Conservation (phyloP, 108 stramenopile genomes). For the Fragilaria radians region DNA sequence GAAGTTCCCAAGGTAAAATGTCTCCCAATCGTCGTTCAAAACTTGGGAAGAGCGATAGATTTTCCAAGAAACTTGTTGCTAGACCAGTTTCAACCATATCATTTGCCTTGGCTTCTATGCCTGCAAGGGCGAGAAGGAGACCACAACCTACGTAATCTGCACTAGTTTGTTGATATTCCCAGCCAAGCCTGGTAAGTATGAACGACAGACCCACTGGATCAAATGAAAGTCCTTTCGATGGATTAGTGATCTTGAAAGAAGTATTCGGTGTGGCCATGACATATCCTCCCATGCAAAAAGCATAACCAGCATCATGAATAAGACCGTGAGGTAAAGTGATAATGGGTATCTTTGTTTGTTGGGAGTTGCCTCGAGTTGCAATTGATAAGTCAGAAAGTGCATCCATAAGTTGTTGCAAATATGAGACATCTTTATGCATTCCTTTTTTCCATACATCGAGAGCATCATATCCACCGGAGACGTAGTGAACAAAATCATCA, state of each 20-base stretch:
- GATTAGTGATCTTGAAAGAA: conserved; percentile 55
- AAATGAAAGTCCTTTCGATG: conserved; percentile 62
- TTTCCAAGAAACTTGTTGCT: conserved; percentile 63
- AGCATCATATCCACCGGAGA: conserved; percentile 72
- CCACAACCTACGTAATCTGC: conserved; percentile 50
- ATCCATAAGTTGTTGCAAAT: conserved; percentile 35
- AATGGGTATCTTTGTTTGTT: conserved; percentile 49
- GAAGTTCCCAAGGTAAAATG: conserved; percentile 50
- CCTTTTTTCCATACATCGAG: conserved; percentile 24
- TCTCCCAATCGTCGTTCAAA: conserved; percentile 56
- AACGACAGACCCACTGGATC: conserved; percentile 78
- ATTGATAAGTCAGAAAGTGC: conserved; percentile 41
- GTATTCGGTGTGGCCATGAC: conserved; percentile 65
- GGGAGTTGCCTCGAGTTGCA: conserved; percentile 46
- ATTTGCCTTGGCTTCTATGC: conserved; percentile 63
- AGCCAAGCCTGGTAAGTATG: conserved; percentile 64
- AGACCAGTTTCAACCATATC: conserved; percentile 83
- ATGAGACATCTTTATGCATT: conserved; percentile 9
- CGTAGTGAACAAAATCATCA: conserved; percentile 40
- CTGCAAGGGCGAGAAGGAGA: conserved; percentile 54
- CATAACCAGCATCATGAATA: conserved; percentile 66
- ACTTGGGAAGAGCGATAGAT: conserved; percentile 26
- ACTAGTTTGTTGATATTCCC: conserved; percentile 54
- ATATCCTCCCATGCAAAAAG: conserved; percentile 60
- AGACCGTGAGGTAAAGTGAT: conserved; percentile 68